Evolutionary conservation across 106 monocot species (phyloP), one percentile per base, ranked within the genome.

Genomic region (Vanilla planifolia): DNA sequence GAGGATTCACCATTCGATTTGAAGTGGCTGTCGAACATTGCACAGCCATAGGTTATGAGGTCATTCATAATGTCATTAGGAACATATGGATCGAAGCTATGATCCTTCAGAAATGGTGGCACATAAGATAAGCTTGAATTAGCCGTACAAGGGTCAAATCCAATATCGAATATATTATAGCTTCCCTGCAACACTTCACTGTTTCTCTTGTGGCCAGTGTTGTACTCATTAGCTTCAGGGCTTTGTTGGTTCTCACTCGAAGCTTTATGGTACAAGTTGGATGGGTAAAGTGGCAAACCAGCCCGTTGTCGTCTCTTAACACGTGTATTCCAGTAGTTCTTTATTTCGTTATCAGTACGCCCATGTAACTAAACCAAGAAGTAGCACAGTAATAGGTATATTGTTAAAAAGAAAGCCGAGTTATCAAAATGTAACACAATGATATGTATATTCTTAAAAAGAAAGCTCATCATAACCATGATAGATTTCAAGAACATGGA

Each of bases 281-380:
- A 16, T 35, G 81, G 81, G 33, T 81, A 81, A 23, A 78, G 13
- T 22, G 81, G 78, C 40, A 78, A 72, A 43, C 86, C 81, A 51
- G 65, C 39, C 33, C 77, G 59, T 44, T 44, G 50, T 3, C 29
- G 57, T 43, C 75, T 78, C 66, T 86, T 86, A 10, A 53, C 30
- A 36, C 86, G 63, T 11, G 81, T 86, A 27, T 86, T 86, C 86
- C 86, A 86, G 14, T 62, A 86, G 59, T 86, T 86, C 65, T 86
- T 86, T 55, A 86, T 86, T 51, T 86, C 86, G 48, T 81, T 86
- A 48, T 86, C 86, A 25, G 81, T 86, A 8, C 86, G 81, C 13
- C 86, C 86, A 29, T 81, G 81, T 50, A 86, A 61, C 86, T 86
- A 73, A 14, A 46, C 33, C 21, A 29, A 28, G 46, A 2, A 25